Conservation (phyloP, 1,139 yeast species). For the Candida sp. region DNA sequence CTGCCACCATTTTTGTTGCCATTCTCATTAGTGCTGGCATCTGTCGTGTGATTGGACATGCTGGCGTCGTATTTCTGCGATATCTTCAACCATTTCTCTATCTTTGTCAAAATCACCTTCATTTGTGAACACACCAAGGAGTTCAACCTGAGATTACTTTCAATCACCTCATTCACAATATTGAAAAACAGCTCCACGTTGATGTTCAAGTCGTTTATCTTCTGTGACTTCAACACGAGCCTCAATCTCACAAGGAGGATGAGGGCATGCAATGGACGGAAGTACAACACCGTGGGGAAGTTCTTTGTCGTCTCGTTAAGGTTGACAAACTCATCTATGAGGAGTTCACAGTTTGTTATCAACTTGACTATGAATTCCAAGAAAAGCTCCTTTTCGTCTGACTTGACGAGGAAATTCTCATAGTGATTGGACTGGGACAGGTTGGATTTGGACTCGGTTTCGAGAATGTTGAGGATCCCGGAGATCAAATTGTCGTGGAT, state of each 20-base stretch:
- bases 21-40: neutral
- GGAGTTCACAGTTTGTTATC: slow-evolving; percentile 45
- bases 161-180: slow-evolving; percentile 27
- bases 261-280: slow-evolving; percentile 59
- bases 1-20: neutral
- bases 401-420: slow-evolving; percentile 3
- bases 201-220: slow-evolving; percentile 28
- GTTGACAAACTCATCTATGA: slow-evolving; percentile 47
- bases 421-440: neutral
- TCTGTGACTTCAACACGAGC: slow-evolving; percentile 45
- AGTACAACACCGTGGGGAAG: slow-evolving; percentile 59
- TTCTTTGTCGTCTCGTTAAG: slow-evolving; percentile 40
- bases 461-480: slow-evolving; percentile 21
- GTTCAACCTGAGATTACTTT: slow-evolving; percentile 25
- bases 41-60: no score
- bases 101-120: slow-evolving; percentile 44
- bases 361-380: slow-evolving; percentile 41
- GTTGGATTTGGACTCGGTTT: neutral
- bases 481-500: slow-evolving; percentile 53
- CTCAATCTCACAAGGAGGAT: slow-evolving; percentile 50
- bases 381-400: slow-evolving; percentile 21
- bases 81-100: slow-evolving; percentile 47
- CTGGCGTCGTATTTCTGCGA: neutral
- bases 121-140: slow-evolving; percentile 47
- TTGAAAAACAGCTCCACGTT: slow-evolving; percentile 41